These are phyloP conservation scores for Asterionellopsis glacialis DNA, from an alignment of 108 stramenopile species.

Conservation along the genomic window DNA sequence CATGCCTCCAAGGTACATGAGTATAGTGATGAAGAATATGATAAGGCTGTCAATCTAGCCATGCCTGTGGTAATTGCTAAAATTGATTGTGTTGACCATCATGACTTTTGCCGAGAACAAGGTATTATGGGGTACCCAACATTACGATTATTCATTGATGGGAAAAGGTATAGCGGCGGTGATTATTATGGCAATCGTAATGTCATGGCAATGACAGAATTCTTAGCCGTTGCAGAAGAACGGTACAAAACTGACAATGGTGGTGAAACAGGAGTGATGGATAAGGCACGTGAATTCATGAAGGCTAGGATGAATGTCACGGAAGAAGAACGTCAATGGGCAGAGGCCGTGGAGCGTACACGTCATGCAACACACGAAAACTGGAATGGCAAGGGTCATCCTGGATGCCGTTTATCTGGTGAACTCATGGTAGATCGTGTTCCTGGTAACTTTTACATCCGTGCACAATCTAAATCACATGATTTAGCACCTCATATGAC, in stretches of 20 bases:
- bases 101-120: constrained; percentile 63
- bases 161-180: constrained; percentile 30
- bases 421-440: constrained; percentile 80
- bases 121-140: constrained; percentile 88
- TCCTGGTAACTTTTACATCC: constrained; percentile 94
- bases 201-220: constrained; percentile 65
- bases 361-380: constrained; percentile 26
- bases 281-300: constrained; percentile 17
- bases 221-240: constrained; percentile 43
- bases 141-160: constrained; percentile 77
- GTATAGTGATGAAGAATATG: constrained; percentile 58
- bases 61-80: constrained; percentile 77
- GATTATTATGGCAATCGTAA: constrained; percentile 81
- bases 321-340: constrained; percentile 55
- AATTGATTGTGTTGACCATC: constrained; percentile 80
- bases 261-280: constrained; percentile 15
- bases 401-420: constrained; percentile 78
- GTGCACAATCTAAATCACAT: constrained; percentile 77
- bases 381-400: constrained; percentile 51
- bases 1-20: neutral
- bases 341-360: constrained; percentile 31
- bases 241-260: constrained; percentile 33
- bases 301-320: constrained; percentile 33
- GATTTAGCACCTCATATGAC: constrained; percentile 82
- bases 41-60: constrained; percentile 53